Evolutionary conservation across 495 filamentous ascomycete genomes (phyloP).

Genomic region (Aspergillus ellipticus): DNA sequence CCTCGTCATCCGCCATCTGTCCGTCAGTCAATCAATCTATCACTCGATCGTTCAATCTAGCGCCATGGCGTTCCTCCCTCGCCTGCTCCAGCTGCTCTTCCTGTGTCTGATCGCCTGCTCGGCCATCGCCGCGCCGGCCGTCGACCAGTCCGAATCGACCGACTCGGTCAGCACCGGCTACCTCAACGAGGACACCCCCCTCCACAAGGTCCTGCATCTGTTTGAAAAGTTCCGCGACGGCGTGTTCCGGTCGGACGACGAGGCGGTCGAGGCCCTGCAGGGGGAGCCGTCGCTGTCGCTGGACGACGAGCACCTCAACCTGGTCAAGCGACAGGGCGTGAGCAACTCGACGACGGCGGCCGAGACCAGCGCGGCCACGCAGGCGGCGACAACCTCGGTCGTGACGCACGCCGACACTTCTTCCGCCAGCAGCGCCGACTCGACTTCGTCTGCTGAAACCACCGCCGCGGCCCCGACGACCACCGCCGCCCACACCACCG

Average conservation of each 20-base stretch:
- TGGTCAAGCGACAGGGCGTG: conserved; percentile 35
- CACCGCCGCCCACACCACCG: conserved; percentile 1
- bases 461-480: conserved; percentile 5
- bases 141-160: conserved; percentile 10
- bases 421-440: not conserved
- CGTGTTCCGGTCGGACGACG: conserved; percentile 44
- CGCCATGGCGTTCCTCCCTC: conserved; percentile 15
- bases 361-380: conserved; percentile 4
- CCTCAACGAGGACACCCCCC: conserved; percentile 26
- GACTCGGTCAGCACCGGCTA: conserved; percentile 22
- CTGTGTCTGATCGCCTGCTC: conserved; percentile 29
- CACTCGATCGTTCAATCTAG: not conserved
- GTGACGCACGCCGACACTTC: conserved; percentile 4
- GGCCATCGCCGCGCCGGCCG: conserved; percentile 15
- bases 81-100: conserved; percentile 23
- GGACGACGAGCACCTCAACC: conserved; percentile 36
- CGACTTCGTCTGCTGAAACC: not conserved
- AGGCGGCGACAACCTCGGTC: conserved; percentile 12
- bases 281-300: conserved; percentile 42
- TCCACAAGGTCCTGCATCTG: conserved; percentile 50
- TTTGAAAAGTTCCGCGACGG: conserved; percentile 50
- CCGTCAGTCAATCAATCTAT: not conserved
- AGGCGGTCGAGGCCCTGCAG: conserved; percentile 46
- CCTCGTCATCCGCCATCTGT: too few species aligned
- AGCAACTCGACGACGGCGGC: conserved; percentile 27